A percentile compares a stretch with the other conserved stretches of the same genome.
Evolutionary conservation across 805 yeast species (phyloP).

Genomic region (Candida nitratophila): DNA sequence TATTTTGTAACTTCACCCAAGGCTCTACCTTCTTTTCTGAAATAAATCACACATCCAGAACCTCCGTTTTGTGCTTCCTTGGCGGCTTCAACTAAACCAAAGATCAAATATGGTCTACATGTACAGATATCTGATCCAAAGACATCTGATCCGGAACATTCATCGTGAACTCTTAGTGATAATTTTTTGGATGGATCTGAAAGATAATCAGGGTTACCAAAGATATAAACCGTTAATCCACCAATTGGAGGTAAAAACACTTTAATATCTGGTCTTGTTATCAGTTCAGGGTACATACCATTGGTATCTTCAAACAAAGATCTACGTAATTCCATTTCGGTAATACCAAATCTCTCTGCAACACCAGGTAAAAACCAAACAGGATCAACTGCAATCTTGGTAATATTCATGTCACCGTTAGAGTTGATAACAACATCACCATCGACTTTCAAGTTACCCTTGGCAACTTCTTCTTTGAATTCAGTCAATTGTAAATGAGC

Average conservation of each 20-base stretch:
- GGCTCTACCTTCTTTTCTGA: slow-evolving; percentile 65
- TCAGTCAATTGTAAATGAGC: slow-evolving; percentile 58
- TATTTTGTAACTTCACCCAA: slow-evolving; percentile 67
- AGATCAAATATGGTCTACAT: slow-evolving; percentile 60
- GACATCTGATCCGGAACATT: slow-evolving; percentile 66
- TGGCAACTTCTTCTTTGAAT: slow-evolving; percentile 46
- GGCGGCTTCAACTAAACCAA: slow-evolving; percentile 62
- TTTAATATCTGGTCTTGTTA: slow-evolving; percentile 62
- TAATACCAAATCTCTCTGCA: slow-evolving; percentile 53
- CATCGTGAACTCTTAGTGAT: slow-evolving; percentile 60
- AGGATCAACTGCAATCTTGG: slow-evolving; percentile 63
- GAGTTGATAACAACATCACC: slow-evolving; percentile 53
- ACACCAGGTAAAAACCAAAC: slow-evolving; percentile 69
- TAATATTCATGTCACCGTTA: slow-evolving; percentile 54
- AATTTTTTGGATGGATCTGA: slow-evolving; percentile 44
- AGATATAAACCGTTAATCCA: slow-evolving; percentile 58
- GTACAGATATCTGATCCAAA: slow-evolving; percentile 65
- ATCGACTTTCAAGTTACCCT: slow-evolving; percentile 49
- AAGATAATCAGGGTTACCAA: slow-evolving; percentile 51
- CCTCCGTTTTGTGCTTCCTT: slow-evolving; percentile 66
- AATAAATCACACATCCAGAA: slow-evolving; percentile 55
- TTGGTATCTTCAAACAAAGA: slow-evolving; percentile 63
- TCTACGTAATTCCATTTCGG: slow-evolving; percentile 49
- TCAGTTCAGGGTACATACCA: slow-evolving; percentile 63
- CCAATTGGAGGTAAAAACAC: slow-evolving; percentile 66